Base-by-base conservation (phyloP, 2,329 filamentous ascomycete genomes). In the Alternaria postmessia region DNA sequence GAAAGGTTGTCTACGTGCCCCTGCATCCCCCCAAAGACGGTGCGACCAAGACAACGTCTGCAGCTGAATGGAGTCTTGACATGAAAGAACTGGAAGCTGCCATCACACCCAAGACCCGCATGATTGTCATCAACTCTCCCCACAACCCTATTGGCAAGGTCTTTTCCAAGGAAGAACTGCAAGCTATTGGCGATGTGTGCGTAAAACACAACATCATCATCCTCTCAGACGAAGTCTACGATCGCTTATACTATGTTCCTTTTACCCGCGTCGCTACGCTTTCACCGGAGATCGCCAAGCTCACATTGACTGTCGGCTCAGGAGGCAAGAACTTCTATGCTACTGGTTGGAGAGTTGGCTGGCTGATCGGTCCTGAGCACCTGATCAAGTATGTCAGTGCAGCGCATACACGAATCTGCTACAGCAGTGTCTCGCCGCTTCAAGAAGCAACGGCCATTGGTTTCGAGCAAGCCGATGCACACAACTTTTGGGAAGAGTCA, bases 251-350 rank as follows among this genome's bases (percentile, higher is more conserved):
- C 85, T 99, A 98, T 76, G 92, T 93, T 1, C 94, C 94, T 0
- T 99, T 98, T 76, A 98, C 94, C 1, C 88, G 95, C 70, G 90
- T 98, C 56, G 92, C 92, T 24, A 97, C 93, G 0, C 83, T 99
- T 18, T 96, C 93, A 0, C 93, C 94, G 0, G 93, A 97, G 77
- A 88, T 98, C 52, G 93, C 93, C 69, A 88, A 88, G 59, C 85
- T 96, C 67, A 98, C 95, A 5, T 81, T 99, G 49, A 98, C 95
- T 0, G 95, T 99, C 30, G 95, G 95, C 20, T 97, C 93, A 0
- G 95, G 93, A 1, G 95, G 95, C 71, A 99, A 99, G 86, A 96
- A 95, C 83, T 99, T 99, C 80, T 98, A 98, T 75, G 93, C 92
- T 57, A 99, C 95, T 0, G 95, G 95, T 48, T 99, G 95, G 95